Conservation (phyloP, 225 moss, liverwort and hornwort genomes). For the Bryoerythrophyllum caledonicum region DNA sequence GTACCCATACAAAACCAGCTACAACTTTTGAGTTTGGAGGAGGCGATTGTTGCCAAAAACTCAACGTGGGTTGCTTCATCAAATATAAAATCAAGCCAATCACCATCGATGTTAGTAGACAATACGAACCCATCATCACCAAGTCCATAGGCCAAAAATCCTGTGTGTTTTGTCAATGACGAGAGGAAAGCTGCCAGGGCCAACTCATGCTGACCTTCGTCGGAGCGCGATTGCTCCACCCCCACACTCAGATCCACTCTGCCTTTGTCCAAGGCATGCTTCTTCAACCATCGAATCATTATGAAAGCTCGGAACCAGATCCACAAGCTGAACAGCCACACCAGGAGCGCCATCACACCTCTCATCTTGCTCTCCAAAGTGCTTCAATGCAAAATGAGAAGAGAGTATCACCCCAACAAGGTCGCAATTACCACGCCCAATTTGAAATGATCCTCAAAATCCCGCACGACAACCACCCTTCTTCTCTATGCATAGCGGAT, state of each 20-base stretch:
- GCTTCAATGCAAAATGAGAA: not conserved
- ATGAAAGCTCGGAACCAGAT: not conserved
- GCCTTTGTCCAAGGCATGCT: not conserved
- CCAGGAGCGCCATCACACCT: not conserved
- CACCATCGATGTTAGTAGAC: rapidly evolving
- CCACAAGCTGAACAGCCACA: constrained; percentile 1
- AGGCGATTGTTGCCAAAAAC: not conserved
- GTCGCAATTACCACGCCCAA: not conserved
- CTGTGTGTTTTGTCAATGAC: rapidly evolving
- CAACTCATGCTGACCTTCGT: not conserved
- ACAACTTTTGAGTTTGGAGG: not conserved
- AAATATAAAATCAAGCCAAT: rapidly evolving
- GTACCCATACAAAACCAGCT: not conserved
- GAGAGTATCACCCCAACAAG: not conserved
- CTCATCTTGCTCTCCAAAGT: not conserved
- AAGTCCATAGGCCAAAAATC: rapidly evolving
- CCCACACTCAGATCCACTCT: not conserved
- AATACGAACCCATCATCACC: not conserved
- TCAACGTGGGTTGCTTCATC: not conserved
- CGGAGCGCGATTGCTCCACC: not conserved
- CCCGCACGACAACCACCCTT: not conserved
- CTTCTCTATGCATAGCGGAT: too few species aligned
- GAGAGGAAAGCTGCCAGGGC: not conserved
- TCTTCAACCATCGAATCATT: not conserved
- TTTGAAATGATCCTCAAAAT: not conserved